phyloP scores from a whole-genome alignment of 331 rosid species.

The Stylosanthes scabra region DNA sequence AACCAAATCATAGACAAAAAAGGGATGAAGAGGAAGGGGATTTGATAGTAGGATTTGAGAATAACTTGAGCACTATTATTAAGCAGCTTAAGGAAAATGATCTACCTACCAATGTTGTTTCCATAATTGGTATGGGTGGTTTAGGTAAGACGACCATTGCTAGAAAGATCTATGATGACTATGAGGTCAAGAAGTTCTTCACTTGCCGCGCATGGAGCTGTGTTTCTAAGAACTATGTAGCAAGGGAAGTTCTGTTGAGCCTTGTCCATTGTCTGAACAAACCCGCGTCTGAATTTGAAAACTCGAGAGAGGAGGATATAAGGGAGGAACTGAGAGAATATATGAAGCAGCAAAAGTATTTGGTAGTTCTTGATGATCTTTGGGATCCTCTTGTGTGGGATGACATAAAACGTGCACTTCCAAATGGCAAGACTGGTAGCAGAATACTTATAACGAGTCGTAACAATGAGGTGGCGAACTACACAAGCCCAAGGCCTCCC shows the following conservation, averaged over 20 bases:
- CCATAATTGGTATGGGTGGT: constrained; percentile 27
- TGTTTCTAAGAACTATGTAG: background rate
- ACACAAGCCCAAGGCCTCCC: background rate
- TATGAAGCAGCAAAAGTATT: background rate
- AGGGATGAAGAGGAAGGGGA: constrained; percentile 9
- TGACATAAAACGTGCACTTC: background rate
- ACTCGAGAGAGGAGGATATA: background rate
- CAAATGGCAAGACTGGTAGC: background rate
- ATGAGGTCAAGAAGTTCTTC: background rate
- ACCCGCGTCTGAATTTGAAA: background rate
- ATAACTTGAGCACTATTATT: background rate
- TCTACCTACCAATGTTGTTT: background rate
- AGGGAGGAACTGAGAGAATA: background rate
- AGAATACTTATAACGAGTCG: constrained; percentile 44
- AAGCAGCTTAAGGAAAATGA: background rate
- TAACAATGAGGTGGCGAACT: background rate
- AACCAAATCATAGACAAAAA: background rate
- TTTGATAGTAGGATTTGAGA: background rate
- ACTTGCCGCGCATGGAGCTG: constrained; percentile 9
- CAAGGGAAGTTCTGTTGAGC: background rate
- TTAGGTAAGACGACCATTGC: constrained; percentile 33
- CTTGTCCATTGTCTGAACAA: background rate
- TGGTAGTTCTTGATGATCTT: constrained; percentile 42
- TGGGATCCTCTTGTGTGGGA: constrained; percentile 32
- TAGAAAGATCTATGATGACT: background rate